Conservation (phyloP, 768 basidiomycete genomes). For the Agaricus subrufescens region DNA sequence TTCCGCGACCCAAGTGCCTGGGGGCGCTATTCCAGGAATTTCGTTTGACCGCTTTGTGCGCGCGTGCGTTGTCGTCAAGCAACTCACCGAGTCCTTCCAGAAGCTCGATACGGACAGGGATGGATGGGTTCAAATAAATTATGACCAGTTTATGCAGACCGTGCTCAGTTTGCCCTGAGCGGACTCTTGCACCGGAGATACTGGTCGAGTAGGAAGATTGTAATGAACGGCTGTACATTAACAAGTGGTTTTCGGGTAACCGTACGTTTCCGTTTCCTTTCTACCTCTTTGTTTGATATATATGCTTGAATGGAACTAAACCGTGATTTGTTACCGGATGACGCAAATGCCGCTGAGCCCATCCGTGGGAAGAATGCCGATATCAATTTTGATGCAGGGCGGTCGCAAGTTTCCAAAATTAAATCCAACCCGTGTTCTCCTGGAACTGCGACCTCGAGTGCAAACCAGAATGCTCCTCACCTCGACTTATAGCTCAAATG, state of each 20-base stretch:
- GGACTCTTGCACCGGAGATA: background rate
- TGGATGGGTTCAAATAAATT: slow-evolving; percentile 73
- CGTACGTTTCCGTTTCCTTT: too few relatives aligned
- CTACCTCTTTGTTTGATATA: too few relatives aligned
- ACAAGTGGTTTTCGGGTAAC: background rate
- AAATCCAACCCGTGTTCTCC: background rate
- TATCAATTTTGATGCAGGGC: background rate
- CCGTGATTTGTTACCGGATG: too few relatives aligned
- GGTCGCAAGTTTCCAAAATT: background rate
- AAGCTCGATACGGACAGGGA: slow-evolving; percentile 58
- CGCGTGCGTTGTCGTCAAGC: slow-evolving; percentile 79
- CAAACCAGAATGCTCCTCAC: background rate
- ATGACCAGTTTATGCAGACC: slow-evolving; percentile 68
- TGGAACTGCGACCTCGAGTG: background rate
- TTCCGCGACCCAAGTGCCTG: slow-evolving; percentile 27
- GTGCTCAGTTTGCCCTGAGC: slow-evolving; percentile 58
- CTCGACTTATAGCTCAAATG: slow-evolving; percentile 2
- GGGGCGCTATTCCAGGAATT: slow-evolving; percentile 49
- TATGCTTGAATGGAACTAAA: too few relatives aligned
- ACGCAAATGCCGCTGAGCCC: too few relatives aligned
- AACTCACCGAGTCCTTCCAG: slow-evolving; percentile 68
- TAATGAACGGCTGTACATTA: background rate
- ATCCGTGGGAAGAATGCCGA: background rate
- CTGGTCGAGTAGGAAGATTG: background rate
- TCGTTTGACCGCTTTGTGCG: slow-evolving; percentile 85